Evolutionary conservation across 2,329 filamentous ascomycete genomes (phyloP), one percentile per base, ranked within the genome.

Genomic region (Orbilia blumenaviensis): DNA sequence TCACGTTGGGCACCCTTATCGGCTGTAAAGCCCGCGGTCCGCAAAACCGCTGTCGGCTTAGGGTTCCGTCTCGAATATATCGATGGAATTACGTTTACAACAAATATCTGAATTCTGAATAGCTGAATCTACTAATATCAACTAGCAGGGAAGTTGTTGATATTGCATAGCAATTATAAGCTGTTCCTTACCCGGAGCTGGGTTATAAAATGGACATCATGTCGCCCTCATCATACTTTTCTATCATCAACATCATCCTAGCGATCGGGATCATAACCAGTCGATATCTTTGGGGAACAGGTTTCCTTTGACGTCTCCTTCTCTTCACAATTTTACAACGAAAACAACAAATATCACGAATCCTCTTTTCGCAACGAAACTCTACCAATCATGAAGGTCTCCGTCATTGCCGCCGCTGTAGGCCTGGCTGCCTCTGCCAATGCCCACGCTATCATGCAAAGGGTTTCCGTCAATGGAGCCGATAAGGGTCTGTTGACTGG

Each of bases 401-500:
- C 71, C 8, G 56, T 68, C 16, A 58, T 52, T 41, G 32, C 44
- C 42, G 46, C 71, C 23, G 63, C 71, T 25, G 16, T 75, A 60
- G 71, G 71, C 71, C 71, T 75, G 46, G 71, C 32, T 36, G 71
- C 71, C 63, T 75, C 46, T 60, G 63, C 56, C 5, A 75, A 63
- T 58, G 71, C 71, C n/a, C 71, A 75, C 56, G 52, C 52, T 32
- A 75, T 75, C 36, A 48, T 75, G 44, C 71, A 75, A 78, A 82
- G 81, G 25, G 82, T 88, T 60, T 85, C 84, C 6, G 83, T 87
- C 68, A 83, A 86, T 71, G 85, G 85, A 44, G 82, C 81, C 16
- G 85, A 87, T 77, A 83, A 86, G 77, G 86, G 86, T 63, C 83
- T 85, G 75, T 83, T 86, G 36, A 83, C 83, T 76, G 86, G 85